A percentile compares a stretch with the other conserved stretches of the same genome.
Conservation (phyloP, 805 yeast genomes). For the Starmerella asiatica region DNA sequence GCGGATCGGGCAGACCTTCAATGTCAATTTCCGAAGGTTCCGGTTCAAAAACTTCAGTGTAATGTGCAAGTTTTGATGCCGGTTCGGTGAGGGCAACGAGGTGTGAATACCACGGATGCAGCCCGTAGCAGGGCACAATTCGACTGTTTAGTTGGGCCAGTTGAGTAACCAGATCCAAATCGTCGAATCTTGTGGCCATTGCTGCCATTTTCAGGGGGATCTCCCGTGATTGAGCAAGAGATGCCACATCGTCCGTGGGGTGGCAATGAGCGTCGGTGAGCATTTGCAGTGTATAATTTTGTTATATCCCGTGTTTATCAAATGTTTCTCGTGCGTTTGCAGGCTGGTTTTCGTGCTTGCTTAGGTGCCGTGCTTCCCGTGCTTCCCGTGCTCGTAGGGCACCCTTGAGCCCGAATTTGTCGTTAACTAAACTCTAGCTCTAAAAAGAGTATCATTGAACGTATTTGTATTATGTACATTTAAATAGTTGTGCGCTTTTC, state of each 20-base stretch:
- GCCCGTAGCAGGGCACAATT: conserved; percentile 34
- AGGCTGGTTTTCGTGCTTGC: not conserved
- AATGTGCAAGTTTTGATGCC: conserved; percentile 35
- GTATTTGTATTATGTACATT: not conserved
- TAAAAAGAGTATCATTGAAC: too few relatives aligned
- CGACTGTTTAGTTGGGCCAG: conserved; percentile 22
- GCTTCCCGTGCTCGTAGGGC: too few relatives aligned
- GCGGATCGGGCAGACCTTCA: conserved; percentile 46
- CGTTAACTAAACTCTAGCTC: too few relatives aligned
- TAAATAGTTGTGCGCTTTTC: conserved; percentile 8
- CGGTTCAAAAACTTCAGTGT: conserved; percentile 36
- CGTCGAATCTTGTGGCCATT: conserved; percentile 30
- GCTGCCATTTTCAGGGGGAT: conserved; percentile 20
- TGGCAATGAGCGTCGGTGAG: conserved; percentile 32
- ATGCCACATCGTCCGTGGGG: conserved; percentile 26
- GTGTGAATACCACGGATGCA: conserved; percentile 90
- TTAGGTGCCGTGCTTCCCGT: too few relatives aligned
- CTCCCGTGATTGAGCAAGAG: conserved; percentile 14
- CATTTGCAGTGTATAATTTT: conserved; percentile 7
- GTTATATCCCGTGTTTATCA: not conserved
- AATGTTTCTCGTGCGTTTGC: not conserved
- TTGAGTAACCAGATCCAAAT: conserved; percentile 25
- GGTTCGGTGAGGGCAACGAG: conserved; percentile 31
- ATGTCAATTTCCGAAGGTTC: conserved; percentile 27
- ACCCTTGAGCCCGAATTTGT: too few relatives aligned